Percentiles rank a stretch among this genome's conserved stretches.
phyloP scores from a whole-genome alignment of 495 filamentous ascomycete species.

The Podospora pseudocomata region DNA sequence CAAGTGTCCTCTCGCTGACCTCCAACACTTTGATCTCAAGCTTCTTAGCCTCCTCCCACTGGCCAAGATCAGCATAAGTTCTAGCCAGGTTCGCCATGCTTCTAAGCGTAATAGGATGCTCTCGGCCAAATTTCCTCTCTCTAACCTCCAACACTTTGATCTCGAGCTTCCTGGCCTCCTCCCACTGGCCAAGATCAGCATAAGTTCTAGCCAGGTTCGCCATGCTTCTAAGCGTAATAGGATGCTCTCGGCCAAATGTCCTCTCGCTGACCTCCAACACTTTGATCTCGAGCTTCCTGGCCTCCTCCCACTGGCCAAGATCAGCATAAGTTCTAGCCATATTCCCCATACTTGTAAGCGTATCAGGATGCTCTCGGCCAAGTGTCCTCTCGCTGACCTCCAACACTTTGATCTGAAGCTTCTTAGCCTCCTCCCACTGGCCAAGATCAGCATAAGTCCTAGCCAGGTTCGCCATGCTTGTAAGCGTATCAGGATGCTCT shows the following conservation, averaged over 20 bases:
- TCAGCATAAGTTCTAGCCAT: slow-evolving; percentile 27
- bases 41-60: no score
- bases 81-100: no score
- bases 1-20: slow-evolving; percentile 14
- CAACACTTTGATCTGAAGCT: slow-evolving; percentile 9
- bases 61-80: no score
- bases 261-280: neutral
- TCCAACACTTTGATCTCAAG: no score
- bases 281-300: neutral
- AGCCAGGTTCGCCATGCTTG: slow-evolving; percentile 41
- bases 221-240: neutral
- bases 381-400: slow-evolving; percentile 30
- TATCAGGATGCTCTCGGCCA: slow-evolving; percentile 40
- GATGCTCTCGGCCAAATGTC: neutral
- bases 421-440: no score
- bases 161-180: no score
- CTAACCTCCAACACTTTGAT: no score
- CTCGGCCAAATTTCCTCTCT: no score
- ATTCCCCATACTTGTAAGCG: slow-evolving; percentile 38
- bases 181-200: no score
- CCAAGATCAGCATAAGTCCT: slow-evolving; percentile 20
- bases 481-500: slow-evolving; percentile 39
- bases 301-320: no score
- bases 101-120: no score
- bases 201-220: no score